phyloP scores from a whole-genome alignment of 2,329 filamentous ascomycete species.

The Hymenotorrendiella dingleyae region DNA sequence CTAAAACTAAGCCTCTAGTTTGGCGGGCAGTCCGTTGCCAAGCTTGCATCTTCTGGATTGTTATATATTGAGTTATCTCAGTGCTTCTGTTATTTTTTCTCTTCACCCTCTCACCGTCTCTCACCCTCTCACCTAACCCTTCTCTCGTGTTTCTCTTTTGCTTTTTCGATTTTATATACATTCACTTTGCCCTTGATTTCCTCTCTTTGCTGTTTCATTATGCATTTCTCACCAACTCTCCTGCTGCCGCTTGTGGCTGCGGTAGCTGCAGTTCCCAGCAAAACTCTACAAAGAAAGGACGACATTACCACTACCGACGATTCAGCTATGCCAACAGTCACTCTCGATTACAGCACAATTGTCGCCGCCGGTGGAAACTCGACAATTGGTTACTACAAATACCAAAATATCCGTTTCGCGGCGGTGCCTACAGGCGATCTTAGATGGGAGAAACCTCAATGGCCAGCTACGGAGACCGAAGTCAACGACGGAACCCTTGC shows the following conservation, averaged over 20 bases:
- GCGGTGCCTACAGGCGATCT: constrained; percentile 31
- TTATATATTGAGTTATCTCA: too few relatives aligned
- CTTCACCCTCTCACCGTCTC: too few relatives aligned
- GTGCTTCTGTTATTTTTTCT: too few relatives aligned
- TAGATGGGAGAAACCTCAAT: constrained; percentile 31
- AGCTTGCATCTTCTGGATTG: too few relatives aligned
- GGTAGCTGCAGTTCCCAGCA: neutral
- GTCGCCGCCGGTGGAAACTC: neutral
- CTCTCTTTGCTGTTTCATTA: neutral
- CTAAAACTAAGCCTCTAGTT: too few relatives aligned
- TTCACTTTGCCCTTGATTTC: too few relatives aligned
- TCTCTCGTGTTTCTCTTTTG: too few relatives aligned
- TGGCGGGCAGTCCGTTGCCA: too few relatives aligned
- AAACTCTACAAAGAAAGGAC: too few relatives aligned
- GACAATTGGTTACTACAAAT: constrained; percentile 25
- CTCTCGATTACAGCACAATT: neutral
- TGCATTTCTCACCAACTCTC: neutral
- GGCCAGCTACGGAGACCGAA: constrained; percentile 30
- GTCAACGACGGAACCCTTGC: constrained; percentile 32
- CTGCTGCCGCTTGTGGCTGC: neutral
- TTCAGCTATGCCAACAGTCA: neutral
- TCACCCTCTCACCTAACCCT: too few relatives aligned
- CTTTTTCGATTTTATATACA: too few relatives aligned
- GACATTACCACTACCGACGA: neutral
- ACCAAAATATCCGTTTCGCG: constrained; percentile 34